These are phyloP conservation scores for Dictyostelium intermedium DNA, from an alignment of 78 protist species.

Conservation along the genomic window DNA sequence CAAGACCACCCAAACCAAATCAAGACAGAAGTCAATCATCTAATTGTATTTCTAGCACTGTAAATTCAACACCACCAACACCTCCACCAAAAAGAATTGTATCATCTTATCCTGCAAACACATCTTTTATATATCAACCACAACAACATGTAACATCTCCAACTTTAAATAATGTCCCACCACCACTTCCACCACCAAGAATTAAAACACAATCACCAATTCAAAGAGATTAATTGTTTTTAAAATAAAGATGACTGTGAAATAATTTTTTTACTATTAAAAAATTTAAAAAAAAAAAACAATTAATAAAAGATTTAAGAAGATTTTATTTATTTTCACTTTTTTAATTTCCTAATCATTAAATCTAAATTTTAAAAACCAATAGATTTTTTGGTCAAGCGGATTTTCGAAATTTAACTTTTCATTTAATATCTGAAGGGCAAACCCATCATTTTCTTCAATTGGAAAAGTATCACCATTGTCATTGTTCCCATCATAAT, in stretches of 20 bases:
- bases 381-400: not conserved
- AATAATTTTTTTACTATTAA: not conserved
- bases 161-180: not conserved
- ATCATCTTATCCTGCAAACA: not conserved
- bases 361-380: too few relatives aligned
- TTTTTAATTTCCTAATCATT: too few relatives aligned
- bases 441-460: too few relatives aligned
- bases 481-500: too few relatives aligned
- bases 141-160: not conserved
- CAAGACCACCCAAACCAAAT: not conserved
- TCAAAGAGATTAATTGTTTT: not conserved
- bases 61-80: not conserved
- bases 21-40: not conserved
- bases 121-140: not conserved
- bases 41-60: not conserved
- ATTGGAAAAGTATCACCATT: too few relatives aligned
- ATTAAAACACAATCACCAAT: not conserved
- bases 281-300: not conserved
- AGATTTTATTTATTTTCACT: too few relatives aligned
- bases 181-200: not conserved
- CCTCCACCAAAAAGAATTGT: constrained; percentile 9
- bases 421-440: too few relatives aligned
- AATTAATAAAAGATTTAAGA: too few relatives aligned
- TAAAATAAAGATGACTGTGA: too few relatives aligned
- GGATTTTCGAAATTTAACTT: not conserved